Percentiles rank a stretch among this genome's conserved stretches.
Conservation (phyloP, 257 asterid species). For the Paraleonurus japonicus region DNA sequence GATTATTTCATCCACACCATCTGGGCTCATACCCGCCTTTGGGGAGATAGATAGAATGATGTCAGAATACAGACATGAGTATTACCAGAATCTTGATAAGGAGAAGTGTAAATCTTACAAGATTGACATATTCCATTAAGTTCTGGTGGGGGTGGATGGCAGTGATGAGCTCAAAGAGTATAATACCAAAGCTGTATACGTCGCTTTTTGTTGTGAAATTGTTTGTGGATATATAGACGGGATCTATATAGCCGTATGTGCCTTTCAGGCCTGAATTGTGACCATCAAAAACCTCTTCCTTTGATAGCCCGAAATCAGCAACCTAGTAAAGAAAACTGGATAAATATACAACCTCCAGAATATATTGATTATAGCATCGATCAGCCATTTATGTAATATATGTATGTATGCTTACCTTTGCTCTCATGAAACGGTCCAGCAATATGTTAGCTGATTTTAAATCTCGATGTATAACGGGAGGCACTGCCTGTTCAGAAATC, state of each 20-base stretch:
- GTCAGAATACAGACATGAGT: constrained; percentile 3
- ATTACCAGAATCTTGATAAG: not conserved
- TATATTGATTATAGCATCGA: not conserved
- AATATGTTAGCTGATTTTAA: constrained; percentile 86
- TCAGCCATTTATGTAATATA: not conserved
- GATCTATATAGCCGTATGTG: constrained; percentile 93
- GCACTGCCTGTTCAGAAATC: constrained; percentile 72
- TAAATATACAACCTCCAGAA: constrained; percentile 8
- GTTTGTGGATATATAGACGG: constrained; percentile 77
- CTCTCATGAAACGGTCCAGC: constrained; percentile 78
- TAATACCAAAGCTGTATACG: constrained; percentile 86
- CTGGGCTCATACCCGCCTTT: constrained; percentile 91
- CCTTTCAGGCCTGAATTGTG: constrained; percentile 91
- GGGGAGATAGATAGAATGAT: not conserved
- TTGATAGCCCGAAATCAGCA: constrained; percentile 99
- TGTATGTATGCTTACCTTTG: constrained; percentile 53
- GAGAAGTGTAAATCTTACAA: constrained; percentile 50
- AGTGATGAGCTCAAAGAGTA: constrained; percentile 95
- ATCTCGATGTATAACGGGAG: constrained; percentile 92
- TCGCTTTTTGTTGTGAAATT: constrained; percentile 86
- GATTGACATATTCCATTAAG: constrained; percentile 90
- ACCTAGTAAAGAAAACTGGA: constrained; percentile 48
- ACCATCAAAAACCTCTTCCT: constrained; percentile 77
- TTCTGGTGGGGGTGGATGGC: constrained; percentile 98
- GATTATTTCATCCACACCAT: constrained; percentile 88